Conservation (phyloP, 768 basidiomycete genomes). For the Asterophora parasitica region DNA sequence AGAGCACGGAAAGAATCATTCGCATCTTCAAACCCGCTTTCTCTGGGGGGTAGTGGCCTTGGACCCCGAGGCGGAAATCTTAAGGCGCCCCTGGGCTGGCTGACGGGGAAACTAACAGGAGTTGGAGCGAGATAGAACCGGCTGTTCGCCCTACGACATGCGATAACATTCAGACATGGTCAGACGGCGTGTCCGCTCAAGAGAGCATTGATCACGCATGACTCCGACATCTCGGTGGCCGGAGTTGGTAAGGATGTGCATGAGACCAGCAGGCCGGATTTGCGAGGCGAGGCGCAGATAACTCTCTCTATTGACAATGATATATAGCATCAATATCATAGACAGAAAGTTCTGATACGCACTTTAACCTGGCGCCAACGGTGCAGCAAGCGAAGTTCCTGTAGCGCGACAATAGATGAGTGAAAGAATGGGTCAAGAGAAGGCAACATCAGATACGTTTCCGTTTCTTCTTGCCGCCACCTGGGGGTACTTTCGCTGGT, state of each 20-base stretch:
- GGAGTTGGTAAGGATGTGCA: background rate
- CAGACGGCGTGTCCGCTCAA: background rate
- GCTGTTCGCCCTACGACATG: background rate
- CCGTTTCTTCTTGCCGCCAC: slow-evolving; percentile 66
- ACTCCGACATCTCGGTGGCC: background rate
- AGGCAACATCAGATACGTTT: slow-evolving; percentile 51
- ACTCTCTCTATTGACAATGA: background rate
- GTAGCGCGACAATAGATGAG: slow-evolving; percentile 10
- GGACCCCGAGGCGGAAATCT: slow-evolving; percentile 54
- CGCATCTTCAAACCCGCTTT: slow-evolving; percentile 76
- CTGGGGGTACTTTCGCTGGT: slow-evolving; percentile 40
- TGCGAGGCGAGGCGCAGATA: too few relatives aligned
- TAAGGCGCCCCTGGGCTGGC: slow-evolving; percentile 75
- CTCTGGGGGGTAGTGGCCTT: slow-evolving; percentile 64
- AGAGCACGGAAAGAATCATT: slow-evolving; percentile 76
- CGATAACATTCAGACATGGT: background rate
- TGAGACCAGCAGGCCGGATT: background rate
- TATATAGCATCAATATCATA: background rate
- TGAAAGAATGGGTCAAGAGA: background rate
- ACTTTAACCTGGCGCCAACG: slow-evolving; percentile 25
- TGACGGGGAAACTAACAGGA: slow-evolving; percentile 70
- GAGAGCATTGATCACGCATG: background rate
- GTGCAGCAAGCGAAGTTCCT: slow-evolving; percentile 36
- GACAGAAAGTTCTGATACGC: background rate
- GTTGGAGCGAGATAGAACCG: slow-evolving; percentile 43